Conservation (phyloP, 345 rosid species). For the Salix suchowensis region DNA sequence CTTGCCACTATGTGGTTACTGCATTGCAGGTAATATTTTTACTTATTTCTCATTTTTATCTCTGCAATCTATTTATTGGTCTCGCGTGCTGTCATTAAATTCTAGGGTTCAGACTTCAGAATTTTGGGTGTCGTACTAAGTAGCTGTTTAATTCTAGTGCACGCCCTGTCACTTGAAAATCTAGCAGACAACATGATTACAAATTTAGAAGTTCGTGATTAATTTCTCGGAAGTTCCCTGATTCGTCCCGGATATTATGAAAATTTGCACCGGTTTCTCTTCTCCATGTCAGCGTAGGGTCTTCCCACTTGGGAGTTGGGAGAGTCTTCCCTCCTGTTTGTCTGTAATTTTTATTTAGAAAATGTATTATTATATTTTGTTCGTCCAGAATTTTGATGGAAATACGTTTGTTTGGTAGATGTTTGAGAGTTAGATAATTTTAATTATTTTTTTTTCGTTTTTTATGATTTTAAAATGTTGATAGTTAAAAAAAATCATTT, state of each 20-base stretch:
- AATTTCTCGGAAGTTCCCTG: background rate
- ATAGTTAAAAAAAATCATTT: too few relatives aligned
- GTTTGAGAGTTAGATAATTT: too few relatives aligned
- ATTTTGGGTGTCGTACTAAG: slow-evolving; percentile 16
- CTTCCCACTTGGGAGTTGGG: too few relatives aligned
- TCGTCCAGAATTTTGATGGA: background rate
- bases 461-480: too few relatives aligned
- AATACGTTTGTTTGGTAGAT: too few relatives aligned
- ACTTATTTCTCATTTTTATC: background rate
- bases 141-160: background rate
- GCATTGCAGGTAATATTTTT: slow-evolving; percentile 69
- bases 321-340: too few relatives aligned
- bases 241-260: background rate
- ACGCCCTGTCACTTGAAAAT: slow-evolving; percentile 5
- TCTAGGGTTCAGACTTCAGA: background rate
- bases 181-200: slow-evolving; percentile 14
- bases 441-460: too few relatives aligned
- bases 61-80: slow-evolving; percentile 12
- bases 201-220: slow-evolving; percentile 10
- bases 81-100: slow-evolving; percentile 33
- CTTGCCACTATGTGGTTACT: slow-evolving; percentile 77
- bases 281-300: too few relatives aligned
- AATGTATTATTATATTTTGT: too few relatives aligned
- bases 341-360: too few relatives aligned
- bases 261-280: too few relatives aligned